Evolutionary conservation across 2,329 filamentous ascomycete species (phyloP).

Genomic region (Calonectria ilicicola): DNA sequence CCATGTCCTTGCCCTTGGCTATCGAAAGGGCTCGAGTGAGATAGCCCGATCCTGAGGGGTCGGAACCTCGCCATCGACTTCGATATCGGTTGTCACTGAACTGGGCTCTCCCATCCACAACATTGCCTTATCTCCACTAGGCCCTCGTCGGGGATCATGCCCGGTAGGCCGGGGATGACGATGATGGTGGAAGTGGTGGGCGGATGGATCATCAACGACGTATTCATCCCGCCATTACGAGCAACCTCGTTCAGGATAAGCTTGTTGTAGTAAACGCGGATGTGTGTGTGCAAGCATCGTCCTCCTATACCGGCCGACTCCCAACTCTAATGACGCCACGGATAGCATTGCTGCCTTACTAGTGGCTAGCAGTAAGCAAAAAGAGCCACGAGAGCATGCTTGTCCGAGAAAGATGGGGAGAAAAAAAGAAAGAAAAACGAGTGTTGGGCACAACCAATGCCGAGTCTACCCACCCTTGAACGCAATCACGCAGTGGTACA

Average conservation of each 20-base stretch:
- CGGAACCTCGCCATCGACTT: neutral
- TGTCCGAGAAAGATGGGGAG: neutral
- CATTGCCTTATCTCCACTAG: constrained; percentile 6
- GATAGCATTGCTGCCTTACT: neutral
- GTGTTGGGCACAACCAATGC: neutral
- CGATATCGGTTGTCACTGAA: neutral
- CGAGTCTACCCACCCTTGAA: neutral
- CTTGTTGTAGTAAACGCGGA: neutral
- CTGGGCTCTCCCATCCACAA: neutral
- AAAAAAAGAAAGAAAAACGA: neutral
- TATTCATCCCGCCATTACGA: neutral
- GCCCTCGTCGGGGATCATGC: neutral
- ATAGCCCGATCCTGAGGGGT: constrained; percentile 16
- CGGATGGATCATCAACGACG: neutral
- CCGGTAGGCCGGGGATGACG: neutral
- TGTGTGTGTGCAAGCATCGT: neutral
- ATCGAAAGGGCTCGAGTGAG: neutral
- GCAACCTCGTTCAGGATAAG: neutral
- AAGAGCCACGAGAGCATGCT: neutral
- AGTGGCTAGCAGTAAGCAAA: neutral
- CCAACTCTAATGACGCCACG: neutral
- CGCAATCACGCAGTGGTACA: constrained; percentile 2
- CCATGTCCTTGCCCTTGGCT: constrained; percentile 5
- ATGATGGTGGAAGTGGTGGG: neutral
- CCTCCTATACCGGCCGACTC: neutral